Percentiles rank a stretch among this genome's conserved stretches.
These are phyloP conservation scores for Ochromonadaceae sp. DNA, from an alignment of 352 stramenopile genomes.

Conservation along the genomic window DNA sequence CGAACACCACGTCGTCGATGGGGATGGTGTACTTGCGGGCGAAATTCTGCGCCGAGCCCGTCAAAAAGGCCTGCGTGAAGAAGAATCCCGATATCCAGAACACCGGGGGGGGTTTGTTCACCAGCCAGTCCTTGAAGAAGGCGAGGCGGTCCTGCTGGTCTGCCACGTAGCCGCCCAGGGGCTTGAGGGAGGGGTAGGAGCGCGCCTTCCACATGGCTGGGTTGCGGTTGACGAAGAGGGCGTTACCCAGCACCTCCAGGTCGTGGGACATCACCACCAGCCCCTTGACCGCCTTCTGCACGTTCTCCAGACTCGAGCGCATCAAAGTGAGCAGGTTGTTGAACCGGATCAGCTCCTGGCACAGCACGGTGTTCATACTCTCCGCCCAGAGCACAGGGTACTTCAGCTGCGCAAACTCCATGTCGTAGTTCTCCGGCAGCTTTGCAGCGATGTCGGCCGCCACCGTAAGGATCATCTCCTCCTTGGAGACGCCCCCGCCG, in stretches of 20 bases:
- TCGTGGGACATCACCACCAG: constrained; percentile 79
- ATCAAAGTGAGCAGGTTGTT: constrained; percentile 76
- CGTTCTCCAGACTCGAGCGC: constrained; percentile 52
- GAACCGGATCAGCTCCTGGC: constrained; percentile 75
- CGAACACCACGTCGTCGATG: constrained; percentile 63
- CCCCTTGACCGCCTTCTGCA: constrained; percentile 72
- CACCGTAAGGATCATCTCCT: constrained; percentile 64
- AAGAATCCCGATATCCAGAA: constrained; percentile 81
- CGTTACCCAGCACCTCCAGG: constrained; percentile 75
- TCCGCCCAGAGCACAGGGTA: constrained; percentile 76
- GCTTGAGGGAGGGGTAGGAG: constrained; percentile 78
- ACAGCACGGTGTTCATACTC: constrained; percentile 80
- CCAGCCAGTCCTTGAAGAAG: constrained; percentile 70
- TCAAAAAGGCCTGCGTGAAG: constrained; percentile 81
- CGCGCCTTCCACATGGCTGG: constrained; percentile 62
- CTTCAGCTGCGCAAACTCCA: constrained; percentile 70
- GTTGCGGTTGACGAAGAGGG: constrained; percentile 76
- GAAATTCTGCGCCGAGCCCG: constrained; percentile 73
- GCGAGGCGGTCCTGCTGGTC: constrained; percentile 61
- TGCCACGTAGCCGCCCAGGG: constrained; percentile 62
- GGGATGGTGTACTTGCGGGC: constrained; percentile 70
- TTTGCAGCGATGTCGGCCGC: constrained; percentile 60
- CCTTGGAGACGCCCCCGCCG: constrained; percentile 45
- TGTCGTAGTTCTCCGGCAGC: constrained; percentile 72
- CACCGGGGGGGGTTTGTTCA: constrained; percentile 55